Evolutionary conservation across 1,284 basidiomycete genomes (phyloP).

Genomic region (Moesziomyces sp.): DNA sequence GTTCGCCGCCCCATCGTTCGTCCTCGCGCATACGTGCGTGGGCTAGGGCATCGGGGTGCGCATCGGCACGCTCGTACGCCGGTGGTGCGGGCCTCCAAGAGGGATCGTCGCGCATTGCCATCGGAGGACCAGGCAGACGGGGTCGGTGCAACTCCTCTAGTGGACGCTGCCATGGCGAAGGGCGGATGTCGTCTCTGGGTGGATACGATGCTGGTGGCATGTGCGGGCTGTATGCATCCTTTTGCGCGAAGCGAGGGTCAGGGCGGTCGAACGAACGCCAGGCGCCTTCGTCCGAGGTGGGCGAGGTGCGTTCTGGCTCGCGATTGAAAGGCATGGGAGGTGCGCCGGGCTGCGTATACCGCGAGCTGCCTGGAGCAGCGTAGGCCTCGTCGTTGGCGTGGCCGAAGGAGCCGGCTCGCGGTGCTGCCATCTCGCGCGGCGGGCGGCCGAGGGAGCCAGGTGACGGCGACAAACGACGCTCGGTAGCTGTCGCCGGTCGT

Average conservation of each 20-base stretch:
- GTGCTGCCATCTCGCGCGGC: slow-evolving; percentile 11
- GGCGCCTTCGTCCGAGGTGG: slow-evolving; percentile 15
- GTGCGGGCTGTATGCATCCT: slow-evolving; percentile 24
- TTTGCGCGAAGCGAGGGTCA: slow-evolving; percentile 18
- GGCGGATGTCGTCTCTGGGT: slow-evolving; percentile 15
- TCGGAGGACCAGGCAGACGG: slow-evolving; percentile 21
- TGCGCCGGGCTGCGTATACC: slow-evolving; percentile 9
- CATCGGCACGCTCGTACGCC: slow-evolving; percentile 13
- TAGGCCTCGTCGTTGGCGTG: slow-evolving; percentile 14
- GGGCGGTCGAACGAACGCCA: slow-evolving; percentile 26
- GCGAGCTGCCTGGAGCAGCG: slow-evolving; percentile 4
- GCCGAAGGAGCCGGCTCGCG: slow-evolving; percentile 10
- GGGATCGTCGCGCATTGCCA: slow-evolving; percentile 15
- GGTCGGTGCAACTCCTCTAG: slow-evolving; percentile 24
- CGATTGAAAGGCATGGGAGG: slow-evolving; percentile 17
- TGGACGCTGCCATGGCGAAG: slow-evolving; percentile 15
- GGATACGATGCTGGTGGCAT: slow-evolving; percentile 11
- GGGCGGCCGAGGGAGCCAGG: slow-evolving; percentile 16
- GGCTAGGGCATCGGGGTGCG: slow-evolving; percentile 16
- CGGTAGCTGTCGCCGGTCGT: slow-evolving; percentile 16
- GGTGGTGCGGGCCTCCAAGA: slow-evolving; percentile 17
- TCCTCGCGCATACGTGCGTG: slow-evolving; percentile 28
- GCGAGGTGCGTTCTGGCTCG: slow-evolving; percentile 16
- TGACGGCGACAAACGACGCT: slow-evolving; percentile 18
- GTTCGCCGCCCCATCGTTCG: slow-evolving; percentile 28